Evolutionary conservation across 2,329 filamentous ascomycete genomes (phyloP), one percentile per base, ranked within the genome.

Genomic region (Fusarium scirpi): DNA sequence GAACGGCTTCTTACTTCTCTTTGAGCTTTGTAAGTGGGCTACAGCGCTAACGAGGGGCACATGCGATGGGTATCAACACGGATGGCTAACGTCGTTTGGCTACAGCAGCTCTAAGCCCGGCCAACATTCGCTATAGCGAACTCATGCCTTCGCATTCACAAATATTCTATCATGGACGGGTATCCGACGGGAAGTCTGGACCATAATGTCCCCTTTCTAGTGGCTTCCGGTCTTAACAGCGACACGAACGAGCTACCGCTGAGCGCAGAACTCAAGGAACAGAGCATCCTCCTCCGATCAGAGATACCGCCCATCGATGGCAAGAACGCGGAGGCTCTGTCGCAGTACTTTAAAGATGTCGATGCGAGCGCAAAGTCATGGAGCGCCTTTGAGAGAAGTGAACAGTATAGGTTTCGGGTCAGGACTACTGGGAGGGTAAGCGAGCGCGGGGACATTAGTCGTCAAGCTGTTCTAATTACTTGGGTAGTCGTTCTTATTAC

Each of bases 201-300:
- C 78, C 94, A 96, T 82, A 97, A 96, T 81, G 86, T 97, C 75
- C 95, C 95, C 38, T 86, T 97, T 61, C 82, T 98, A 66, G 84
- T 97, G 48, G 87, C 97, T 34, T 94, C 94, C 40, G 96, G 95
- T 15, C 86, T 98, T 81, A 77, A 77, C 77, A 71, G 74, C 63
- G 46, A 82, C 80, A 74, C 77, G 27, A 71, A 84, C 70, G 77
- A 83, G 70, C 79, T 83, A 62, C 76, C 81, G 56, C 73, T 83
- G 52, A 81, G 86, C 70, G 82, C 82, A 48, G 84, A 85, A 55
- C 84, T 91, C 43, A 85, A 87, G 74, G 87, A 88, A 63, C 82
- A 85, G 57, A 88, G 86, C 22, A 84, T 88, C 43, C 83, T 88
- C 62, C 86, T 97, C 73, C 86, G 86, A 70, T 95, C 93, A 24